phyloP scores from a whole-genome alignment of 306 rosid species.

The Vigna nakashimae region DNA sequence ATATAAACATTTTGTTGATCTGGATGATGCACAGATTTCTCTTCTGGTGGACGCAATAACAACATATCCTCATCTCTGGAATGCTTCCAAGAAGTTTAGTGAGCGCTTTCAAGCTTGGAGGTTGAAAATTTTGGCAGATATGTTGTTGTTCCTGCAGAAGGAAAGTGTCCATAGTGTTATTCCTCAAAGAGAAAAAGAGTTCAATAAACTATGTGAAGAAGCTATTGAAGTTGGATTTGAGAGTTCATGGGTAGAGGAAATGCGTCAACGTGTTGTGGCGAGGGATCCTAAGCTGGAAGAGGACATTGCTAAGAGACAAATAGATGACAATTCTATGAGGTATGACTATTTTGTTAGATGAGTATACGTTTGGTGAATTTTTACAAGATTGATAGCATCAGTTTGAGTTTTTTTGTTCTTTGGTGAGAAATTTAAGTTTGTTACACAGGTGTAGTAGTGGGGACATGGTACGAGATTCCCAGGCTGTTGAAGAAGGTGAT shows the following conservation, averaged over 20 bases:
- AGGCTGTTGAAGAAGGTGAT: no score
- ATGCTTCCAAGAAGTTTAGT: background rate
- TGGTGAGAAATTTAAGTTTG: no score
- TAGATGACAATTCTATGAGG: background rate
- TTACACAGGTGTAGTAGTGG: no score
- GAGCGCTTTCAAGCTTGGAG: slow-evolving; percentile 33
- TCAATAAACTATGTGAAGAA: slow-evolving; percentile 24
- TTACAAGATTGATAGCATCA: no score
- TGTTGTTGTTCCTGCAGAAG: slow-evolving; percentile 25
- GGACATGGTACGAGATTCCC: no score
- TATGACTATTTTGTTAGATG: no score
- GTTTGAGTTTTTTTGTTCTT: no score
- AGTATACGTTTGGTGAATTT: no score
- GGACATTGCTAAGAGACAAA: background rate
- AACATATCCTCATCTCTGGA: slow-evolving; percentile 38
- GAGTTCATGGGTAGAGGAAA: no score
- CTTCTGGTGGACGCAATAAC: slow-evolving; percentile 13
- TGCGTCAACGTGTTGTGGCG: no score
- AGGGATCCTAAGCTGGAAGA: no score
- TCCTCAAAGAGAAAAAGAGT: slow-evolving; percentile 3
- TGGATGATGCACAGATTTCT: slow-evolving; percentile 37
- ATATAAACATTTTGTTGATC: slow-evolving; percentile 17
- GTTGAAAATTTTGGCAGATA: background rate
- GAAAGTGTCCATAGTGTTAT: background rate
- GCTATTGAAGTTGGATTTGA: background rate